Conservation (phyloP, 2,329 filamentous ascomycete genomes). For the Neoarthrinium moseri region DNA sequence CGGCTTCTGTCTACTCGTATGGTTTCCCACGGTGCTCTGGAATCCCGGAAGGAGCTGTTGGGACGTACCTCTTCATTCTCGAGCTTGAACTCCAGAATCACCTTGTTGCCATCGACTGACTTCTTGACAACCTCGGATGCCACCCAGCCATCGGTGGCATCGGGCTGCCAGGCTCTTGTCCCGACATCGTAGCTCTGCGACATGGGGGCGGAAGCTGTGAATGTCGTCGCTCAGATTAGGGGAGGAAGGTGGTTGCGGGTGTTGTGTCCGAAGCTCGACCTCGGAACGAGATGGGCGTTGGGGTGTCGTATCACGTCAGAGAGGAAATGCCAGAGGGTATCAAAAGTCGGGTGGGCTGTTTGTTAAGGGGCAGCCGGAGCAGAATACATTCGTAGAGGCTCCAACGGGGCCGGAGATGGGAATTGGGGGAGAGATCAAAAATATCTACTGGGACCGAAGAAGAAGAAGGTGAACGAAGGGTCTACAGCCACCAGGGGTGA, state of each 20-base stretch:
- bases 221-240: constrained; percentile 3
- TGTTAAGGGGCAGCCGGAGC: constrained; percentile 12
- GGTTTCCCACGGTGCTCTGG: not conserved
- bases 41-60: constrained; percentile 2
- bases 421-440: constrained; percentile 7
- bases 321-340: constrained; percentile 1
- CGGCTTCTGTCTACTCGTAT: not conserved
- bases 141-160: constrained; percentile 94
- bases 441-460: constrained; percentile 10
- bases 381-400: constrained; percentile 12
- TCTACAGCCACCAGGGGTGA: constrained; percentile 8
- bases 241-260: too few species aligned
- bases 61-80: constrained; percentile 85
- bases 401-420: too few species aligned
- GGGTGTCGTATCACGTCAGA: constrained; percentile 6
- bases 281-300: not conserved
- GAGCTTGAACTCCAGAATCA: constrained; percentile 82
- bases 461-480: too few species aligned
- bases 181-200: constrained; percentile 94
- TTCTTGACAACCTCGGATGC: constrained; percentile 92
- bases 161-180: constrained; percentile 97
- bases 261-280: constrained; percentile 2
- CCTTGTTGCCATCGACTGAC: constrained; percentile 79
- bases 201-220: constrained; percentile 51
- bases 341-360: not conserved